Percentiles rank a stretch among this genome's conserved stretches.
Evolutionary conservation across 306 rosid genomes (phyloP).

Genomic region (Crotalaria pallida): DNA sequence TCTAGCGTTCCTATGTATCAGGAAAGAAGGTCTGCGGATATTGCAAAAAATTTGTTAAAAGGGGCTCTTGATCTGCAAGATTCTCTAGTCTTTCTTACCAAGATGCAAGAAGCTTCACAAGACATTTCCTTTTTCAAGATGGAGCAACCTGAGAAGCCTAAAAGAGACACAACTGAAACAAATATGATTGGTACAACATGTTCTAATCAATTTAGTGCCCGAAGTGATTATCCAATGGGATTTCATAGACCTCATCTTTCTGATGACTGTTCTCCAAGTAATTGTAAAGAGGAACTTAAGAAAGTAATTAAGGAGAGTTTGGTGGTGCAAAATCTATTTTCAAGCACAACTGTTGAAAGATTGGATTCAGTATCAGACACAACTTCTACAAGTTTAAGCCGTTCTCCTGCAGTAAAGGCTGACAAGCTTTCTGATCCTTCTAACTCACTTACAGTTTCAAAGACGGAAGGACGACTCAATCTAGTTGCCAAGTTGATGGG

Average conservation of each 20-base stretch:
- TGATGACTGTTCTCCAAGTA: slow-evolving; percentile 44
- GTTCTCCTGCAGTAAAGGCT: slow-evolving; percentile 40
- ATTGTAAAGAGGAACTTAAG: slow-evolving; percentile 39
- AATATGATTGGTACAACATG: slow-evolving; percentile 13
- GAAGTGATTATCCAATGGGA: slow-evolving; percentile 18
- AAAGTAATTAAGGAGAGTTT: slow-evolving; percentile 43
- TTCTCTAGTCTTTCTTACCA: slow-evolving; percentile 57
- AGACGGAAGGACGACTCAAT: slow-evolving; percentile 42
- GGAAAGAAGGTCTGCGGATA: slow-evolving; percentile 47
- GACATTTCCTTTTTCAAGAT: slow-evolving; percentile 33
- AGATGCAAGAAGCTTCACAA: slow-evolving; percentile 71
- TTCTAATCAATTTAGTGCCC: slow-evolving; percentile 25
- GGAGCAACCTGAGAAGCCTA: slow-evolving; percentile 29
- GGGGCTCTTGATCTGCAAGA: slow-evolving; percentile 83
- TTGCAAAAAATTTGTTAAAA: slow-evolving; percentile 68
- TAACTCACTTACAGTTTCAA: slow-evolving; percentile 34
- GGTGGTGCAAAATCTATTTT: slow-evolving; percentile 28
- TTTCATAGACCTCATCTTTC: slow-evolving; percentile 38
- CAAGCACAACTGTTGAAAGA: slow-evolving; percentile 20
- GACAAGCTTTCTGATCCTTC: slow-evolving; percentile 39
- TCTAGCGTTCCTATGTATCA: slow-evolving; percentile 38
- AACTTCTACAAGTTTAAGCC: slow-evolving; percentile 65
- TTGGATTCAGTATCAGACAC: slow-evolving; percentile 45
- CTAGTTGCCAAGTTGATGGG: slow-evolving; percentile 93
- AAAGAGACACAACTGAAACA: slow-evolving; percentile 31